Percentiles rank a stretch among this genome's conserved stretches.
Conservation (phyloP, 371 early-diverging fungal species). For the Mucor mucedo region DNA sequence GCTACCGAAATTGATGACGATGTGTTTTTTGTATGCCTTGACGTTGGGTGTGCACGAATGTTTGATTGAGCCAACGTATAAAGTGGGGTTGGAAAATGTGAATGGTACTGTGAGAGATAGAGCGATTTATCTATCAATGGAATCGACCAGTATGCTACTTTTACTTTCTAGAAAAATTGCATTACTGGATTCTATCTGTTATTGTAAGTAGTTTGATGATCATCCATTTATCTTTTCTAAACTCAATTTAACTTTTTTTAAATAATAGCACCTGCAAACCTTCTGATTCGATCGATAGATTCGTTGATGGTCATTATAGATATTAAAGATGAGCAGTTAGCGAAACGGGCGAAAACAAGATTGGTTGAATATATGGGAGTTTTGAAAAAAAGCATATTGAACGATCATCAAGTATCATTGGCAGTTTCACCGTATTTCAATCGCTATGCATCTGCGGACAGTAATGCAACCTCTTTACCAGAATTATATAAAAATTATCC, state of each 20-base stretch:
- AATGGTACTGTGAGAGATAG: slow-evolving; percentile 14
- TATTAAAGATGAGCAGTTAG: neutral
- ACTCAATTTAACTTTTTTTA: neutral
- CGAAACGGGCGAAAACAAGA: slow-evolving; percentile 4
- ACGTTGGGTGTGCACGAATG: slow-evolving; percentile 16
- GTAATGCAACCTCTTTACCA: neutral
- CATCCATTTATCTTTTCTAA: neutral
- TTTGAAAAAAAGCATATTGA: neutral
- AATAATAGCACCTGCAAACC: slow-evolving; percentile 12
- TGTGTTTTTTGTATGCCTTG: slow-evolving; percentile 7
- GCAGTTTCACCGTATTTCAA: slow-evolving; percentile 4
- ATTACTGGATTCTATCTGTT: slow-evolving; percentile 5
- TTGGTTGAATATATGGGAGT: slow-evolving; percentile 17
- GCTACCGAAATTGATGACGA: slow-evolving; percentile 11
- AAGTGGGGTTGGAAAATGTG: slow-evolving; percentile 1
- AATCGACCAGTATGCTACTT: slow-evolving; percentile 15
- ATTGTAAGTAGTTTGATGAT: slow-evolving; percentile 18
- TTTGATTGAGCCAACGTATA: slow-evolving; percentile 8
- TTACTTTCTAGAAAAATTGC: slow-evolving; percentile 7
- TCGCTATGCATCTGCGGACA: neutral
- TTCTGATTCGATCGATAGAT: slow-evolving; percentile 20
- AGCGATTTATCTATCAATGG: slow-evolving; percentile 10
- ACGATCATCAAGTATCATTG: slow-evolving; percentile 19
- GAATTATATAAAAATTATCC: slow-evolving; percentile 28
- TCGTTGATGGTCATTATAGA: slow-evolving; percentile 12